Percentiles rank a stretch among this genome's conserved stretches.
These are phyloP conservation scores for Nakazawaea holstii DNA, from an alignment of 805 yeast genomes.

Conservation along the genomic window DNA sequence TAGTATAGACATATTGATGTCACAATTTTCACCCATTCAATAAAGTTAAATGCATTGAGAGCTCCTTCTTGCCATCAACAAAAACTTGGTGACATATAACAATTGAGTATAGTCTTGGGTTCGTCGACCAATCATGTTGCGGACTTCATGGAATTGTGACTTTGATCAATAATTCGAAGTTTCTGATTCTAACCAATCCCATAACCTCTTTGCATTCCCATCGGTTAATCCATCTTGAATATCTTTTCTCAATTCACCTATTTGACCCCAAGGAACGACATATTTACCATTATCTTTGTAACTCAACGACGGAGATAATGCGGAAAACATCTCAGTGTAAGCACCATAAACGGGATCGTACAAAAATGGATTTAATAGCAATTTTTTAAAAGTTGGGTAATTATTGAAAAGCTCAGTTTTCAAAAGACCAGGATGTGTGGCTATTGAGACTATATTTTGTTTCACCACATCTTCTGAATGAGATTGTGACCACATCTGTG, in stretches of 20 bases:
- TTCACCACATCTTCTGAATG: constrained; percentile 21
- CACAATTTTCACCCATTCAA: no score
- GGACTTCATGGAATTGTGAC: no score
- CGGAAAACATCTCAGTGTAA: constrained; percentile 37
- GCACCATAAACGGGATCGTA: constrained; percentile 32
- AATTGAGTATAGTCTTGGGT: no score
- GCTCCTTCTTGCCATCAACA: no score
- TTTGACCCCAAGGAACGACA: constrained; percentile 36
- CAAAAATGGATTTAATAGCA: neutral
- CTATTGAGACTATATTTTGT: constrained; percentile 24
- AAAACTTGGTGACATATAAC: no score
- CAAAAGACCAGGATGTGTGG: constrained; percentile 37
- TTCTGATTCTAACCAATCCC: constrained; percentile 28
- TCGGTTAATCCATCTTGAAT: constrained; percentile 25
- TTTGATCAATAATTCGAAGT: neutral
- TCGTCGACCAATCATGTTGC: no score
- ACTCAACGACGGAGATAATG: constrained; percentile 33
- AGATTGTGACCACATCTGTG: constrained; percentile 27
- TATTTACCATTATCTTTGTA: constrained; percentile 27
- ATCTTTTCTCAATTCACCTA: constrained; percentile 31
- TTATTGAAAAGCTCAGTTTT: constrained; percentile 28
- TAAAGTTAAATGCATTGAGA: no score
- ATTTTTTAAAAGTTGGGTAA: neutral
- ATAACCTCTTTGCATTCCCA: constrained; percentile 26
- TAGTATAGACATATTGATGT: no score